Base-by-base conservation (phyloP, 169 alveolate species). In the Plasmodium blacklocki region DNA sequence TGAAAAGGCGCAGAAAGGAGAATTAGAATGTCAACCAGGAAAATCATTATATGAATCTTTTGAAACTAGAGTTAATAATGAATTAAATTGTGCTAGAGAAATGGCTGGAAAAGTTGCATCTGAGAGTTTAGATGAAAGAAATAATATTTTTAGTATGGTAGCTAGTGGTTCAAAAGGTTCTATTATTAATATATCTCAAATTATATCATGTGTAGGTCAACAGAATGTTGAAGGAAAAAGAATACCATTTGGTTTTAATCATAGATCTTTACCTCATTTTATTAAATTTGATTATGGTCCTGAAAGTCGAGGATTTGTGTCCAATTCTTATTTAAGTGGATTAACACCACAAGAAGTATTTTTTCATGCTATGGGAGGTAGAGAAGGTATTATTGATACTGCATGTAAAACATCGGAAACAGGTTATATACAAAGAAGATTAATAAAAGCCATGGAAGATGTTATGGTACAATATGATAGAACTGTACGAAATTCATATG, bases 291-390 rank as follows among this genome's bases (percentile, higher is more conserved):
- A 99, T 95, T 98, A 98, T 93, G 99, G 99, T 1, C 99, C 99
- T 18, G 99, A 98, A 94, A 96, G 99, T 74, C 97, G 99, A 74
- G 99, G 99, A 5, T 99, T 99, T 91, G 99, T 98, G 11, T 98
- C 98, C 49, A 98, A 99, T 96, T 97, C 99, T 15, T 99, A 98
- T 91, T 95, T 99, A 56, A 95, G 98, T 45, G 99, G 99, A 0
- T 94, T 98, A 63, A 97, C 99, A 47, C 99, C 99, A 18, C 98
- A 98, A 93, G 99, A 99, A 92, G 97, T 99, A 91, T 99, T 98
- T 95, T 99, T 99, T 96, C 99, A 99, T 96, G 99, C 99, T 60
- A 99, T 99, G 99, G 99, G 99, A 63, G 99, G 99, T 39, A 95
- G 99, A 92, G 99, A 99, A 93, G 99, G 99, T 59, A 98, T 99